Evolutionary conservation across 768 basidiomycete genomes (phyloP).

Genomic region (Psilocybe tampanensis): DNA sequence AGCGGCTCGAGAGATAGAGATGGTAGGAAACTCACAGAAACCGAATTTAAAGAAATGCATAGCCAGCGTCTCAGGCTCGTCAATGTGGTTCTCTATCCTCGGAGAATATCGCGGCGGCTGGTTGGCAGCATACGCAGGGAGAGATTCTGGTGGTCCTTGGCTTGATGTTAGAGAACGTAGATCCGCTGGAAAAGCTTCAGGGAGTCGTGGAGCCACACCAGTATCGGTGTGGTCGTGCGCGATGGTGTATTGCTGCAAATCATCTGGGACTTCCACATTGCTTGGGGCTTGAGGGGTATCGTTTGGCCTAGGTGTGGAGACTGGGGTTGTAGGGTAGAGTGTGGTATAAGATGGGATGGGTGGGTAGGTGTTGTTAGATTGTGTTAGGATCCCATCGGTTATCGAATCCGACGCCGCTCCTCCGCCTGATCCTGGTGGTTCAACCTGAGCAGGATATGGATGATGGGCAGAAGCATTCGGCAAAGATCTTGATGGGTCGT

Average conservation of each 20-base stretch:
- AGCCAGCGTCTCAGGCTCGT: slow-evolving; percentile 18
- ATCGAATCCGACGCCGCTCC: background rate
- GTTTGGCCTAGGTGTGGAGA: background rate
- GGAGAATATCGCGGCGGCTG: slow-evolving; percentile 17
- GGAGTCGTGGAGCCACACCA: slow-evolving; percentile 10
- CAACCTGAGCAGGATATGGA: background rate
- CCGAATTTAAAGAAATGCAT: slow-evolving; percentile 19
- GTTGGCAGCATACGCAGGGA: slow-evolving; percentile 20
- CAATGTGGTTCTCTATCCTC: slow-evolving; percentile 1
- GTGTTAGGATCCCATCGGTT: too few relatives aligned
- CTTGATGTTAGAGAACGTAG: slow-evolving; percentile 10
- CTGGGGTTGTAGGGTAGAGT: background rate
- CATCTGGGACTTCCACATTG: background rate
- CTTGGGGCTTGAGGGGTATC: background rate
- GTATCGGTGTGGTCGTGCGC: slow-evolving; percentile 13
- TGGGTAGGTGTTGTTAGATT: background rate
- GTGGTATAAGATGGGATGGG: background rate
- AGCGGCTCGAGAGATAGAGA: too few relatives aligned
- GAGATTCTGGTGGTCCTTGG: slow-evolving; percentile 9
- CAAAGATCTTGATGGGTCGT: background rate
- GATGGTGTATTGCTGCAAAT: slow-evolving; percentile 12
- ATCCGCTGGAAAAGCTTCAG: slow-evolving; percentile 17
- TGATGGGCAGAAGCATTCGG: background rate
- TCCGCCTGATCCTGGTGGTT: background rate
- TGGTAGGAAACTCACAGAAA: slow-evolving; percentile 14